Percentiles rank a stretch among this genome's conserved stretches.
phyloP scores from a whole-genome alignment of 1,139 yeast species.

The Wickerhamiella pararugosa region DNA sequence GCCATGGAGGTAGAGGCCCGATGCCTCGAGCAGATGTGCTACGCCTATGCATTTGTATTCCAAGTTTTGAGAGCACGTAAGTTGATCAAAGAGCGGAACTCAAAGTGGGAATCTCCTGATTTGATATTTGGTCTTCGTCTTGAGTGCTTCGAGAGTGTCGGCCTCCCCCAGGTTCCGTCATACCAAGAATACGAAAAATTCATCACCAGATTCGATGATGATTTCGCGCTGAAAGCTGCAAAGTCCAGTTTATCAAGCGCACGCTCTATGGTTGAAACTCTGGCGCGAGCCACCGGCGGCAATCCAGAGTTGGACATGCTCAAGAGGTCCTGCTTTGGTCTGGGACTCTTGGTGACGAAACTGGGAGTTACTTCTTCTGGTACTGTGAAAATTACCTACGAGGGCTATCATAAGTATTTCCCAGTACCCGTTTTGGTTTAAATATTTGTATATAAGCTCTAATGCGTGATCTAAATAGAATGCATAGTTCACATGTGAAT shows the following conservation, averaged over 20 bases:
- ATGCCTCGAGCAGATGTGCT: constrained; percentile 26
- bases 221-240: constrained; percentile 13
- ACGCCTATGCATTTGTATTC: constrained; percentile 29
- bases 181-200: constrained; percentile 22
- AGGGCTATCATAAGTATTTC: constrained; percentile 23
- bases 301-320: constrained; percentile 20
- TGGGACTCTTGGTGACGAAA: constrained; percentile 17
- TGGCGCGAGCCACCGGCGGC: constrained; percentile 10
- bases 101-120: constrained; percentile 32
- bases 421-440: constrained; percentile 18
- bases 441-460: too few relatives aligned
- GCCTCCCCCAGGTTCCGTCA: constrained; percentile 53
- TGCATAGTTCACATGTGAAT: too few relatives aligned
- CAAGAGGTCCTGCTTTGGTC: constrained; percentile 23
- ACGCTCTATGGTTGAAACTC: constrained; percentile 13
- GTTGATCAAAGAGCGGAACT: constrained; percentile 24
- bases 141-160: constrained; percentile 74
- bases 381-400: constrained; percentile 12
- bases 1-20: constrained; percentile 27
- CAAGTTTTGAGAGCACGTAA: constrained; percentile 27
- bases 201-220: constrained; percentile 7
- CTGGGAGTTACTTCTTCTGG: constrained; percentile 10
- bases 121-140: constrained; percentile 51
- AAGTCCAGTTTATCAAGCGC: constrained; percentile 11
- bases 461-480: too few relatives aligned